Percentiles rank a stretch among this genome's conserved stretches.
Conservation (phyloP, 345 rosid species). For the Raphanus sativus region DNA sequence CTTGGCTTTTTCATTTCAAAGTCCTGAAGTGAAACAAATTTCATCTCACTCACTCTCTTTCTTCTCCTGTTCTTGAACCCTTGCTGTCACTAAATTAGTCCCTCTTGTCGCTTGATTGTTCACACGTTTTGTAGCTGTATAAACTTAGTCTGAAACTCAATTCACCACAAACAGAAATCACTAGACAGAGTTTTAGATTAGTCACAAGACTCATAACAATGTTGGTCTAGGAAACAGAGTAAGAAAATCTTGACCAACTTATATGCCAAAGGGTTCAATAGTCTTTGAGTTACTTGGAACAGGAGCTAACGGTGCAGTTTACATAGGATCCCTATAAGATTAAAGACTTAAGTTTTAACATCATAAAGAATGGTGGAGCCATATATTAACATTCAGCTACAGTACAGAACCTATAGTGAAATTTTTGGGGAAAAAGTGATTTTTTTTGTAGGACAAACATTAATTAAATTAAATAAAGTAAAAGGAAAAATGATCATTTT, state of each 20-base stretch:
- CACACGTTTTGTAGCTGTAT: constrained; percentile 38
- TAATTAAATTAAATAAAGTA: not conserved
- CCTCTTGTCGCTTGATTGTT: constrained; percentile 35
- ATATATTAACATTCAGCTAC: not conserved
- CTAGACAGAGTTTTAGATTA: not conserved
- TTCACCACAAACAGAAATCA: not conserved
- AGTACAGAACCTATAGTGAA: no score
- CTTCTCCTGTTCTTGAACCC: constrained; percentile 25
- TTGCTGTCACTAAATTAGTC: constrained; percentile 22
- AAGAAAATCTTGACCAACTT: not conserved
- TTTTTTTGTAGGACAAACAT: not conserved
- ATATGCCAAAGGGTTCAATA: not conserved
- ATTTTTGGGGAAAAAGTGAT: not conserved
- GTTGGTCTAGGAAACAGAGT: not conserved
- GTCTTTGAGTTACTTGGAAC: constrained; percentile 1
- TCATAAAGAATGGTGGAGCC: not conserved
- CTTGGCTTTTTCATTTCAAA: constrained; percentile 67
- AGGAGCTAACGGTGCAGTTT: not conserved
- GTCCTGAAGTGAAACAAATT: constrained; percentile 31
- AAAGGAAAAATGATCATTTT: not conserved
- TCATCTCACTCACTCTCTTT: not conserved
- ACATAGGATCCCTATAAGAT: not conserved
- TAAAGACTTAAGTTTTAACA: not conserved
- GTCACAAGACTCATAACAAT: no score
- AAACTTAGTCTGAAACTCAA: not conserved